Evolutionary conservation across 2,329 filamentous ascomycete species (phyloP).

Genomic region (Alternaria viburni): DNA sequence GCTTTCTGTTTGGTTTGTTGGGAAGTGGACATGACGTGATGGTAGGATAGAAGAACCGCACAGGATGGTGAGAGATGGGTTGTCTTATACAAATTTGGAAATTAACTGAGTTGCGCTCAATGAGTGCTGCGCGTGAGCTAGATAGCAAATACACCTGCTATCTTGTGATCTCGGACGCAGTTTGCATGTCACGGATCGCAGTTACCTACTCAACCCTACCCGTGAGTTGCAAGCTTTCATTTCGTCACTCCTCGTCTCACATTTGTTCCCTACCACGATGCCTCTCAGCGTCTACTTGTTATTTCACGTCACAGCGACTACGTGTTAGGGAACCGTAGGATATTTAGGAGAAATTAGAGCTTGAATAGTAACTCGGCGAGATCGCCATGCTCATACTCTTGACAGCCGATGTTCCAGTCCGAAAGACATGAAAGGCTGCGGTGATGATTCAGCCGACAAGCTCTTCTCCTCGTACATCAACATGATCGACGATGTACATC

Average conservation of each 20-base stretch:
- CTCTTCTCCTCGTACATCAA: background rate
- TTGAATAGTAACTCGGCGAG: background rate
- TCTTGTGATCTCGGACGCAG: background rate
- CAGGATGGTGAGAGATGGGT: background rate
- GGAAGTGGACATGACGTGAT: background rate
- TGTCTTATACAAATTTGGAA: background rate
- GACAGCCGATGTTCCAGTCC: background rate
- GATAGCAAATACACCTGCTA: background rate
- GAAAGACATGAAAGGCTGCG: background rate
- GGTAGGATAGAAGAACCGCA: background rate
- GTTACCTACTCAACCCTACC: background rate
- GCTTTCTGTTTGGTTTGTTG: background rate
- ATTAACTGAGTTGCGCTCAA: background rate
- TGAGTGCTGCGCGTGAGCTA: background rate
- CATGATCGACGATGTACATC: background rate
- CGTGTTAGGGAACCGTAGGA: background rate
- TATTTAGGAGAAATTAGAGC: background rate
- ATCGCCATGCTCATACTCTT: background rate
- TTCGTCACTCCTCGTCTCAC: background rate
- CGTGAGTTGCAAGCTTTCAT: background rate
- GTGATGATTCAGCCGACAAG: background rate
- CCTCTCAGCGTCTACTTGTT: background rate
- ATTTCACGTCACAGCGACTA: background rate
- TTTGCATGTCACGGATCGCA: background rate
- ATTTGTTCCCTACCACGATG: background rate